phyloP scores from a whole-genome alignment of 2,329 filamentous ascomycete genomes.

The Sarocladium strictum region DNA sequence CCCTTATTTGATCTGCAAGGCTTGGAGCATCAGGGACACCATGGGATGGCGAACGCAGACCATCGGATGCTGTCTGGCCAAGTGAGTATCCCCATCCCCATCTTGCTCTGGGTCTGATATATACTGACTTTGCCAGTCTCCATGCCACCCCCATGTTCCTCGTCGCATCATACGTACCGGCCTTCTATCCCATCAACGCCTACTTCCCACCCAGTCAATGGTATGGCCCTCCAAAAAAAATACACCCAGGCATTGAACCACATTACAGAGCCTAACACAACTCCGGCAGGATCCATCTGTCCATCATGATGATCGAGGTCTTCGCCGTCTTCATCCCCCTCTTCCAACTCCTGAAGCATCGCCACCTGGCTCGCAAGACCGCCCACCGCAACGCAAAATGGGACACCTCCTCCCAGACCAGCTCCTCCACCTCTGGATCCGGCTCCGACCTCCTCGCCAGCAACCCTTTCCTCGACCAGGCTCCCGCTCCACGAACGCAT shows the following conservation, averaged over 20 bases:
- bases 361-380: constrained; percentile 17
- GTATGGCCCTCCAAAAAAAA: too few relatives aligned
- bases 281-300: constrained; percentile 35
- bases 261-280: too few relatives aligned
- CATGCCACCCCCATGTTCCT: constrained; percentile 53
- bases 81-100: constrained; percentile 17
- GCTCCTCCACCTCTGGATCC: constrained; percentile 14
- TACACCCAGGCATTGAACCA: too few relatives aligned
- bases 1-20: constrained; percentile 44
- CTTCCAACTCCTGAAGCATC: constrained; percentile 21
- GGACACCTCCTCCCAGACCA: constrained; percentile 20
- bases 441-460: constrained; percentile 12
- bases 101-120: neutral
- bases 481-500: neutral
- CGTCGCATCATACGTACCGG: constrained; percentile 36
- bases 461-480: neutral
- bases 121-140: constrained; percentile 12
- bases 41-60: constrained; percentile 54
- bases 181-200: constrained; percentile 35
- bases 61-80: constrained; percentile 29
- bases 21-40: constrained; percentile 48
- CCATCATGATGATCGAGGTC: constrained; percentile 48
- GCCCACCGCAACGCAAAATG: constrained; percentile 22
- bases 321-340: constrained; percentile 48
- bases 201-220: constrained; percentile 47